These are phyloP conservation scores for Lachnellula arida DNA, from an alignment of 2,329 filamentous ascomycete species.

Conservation along the genomic window DNA sequence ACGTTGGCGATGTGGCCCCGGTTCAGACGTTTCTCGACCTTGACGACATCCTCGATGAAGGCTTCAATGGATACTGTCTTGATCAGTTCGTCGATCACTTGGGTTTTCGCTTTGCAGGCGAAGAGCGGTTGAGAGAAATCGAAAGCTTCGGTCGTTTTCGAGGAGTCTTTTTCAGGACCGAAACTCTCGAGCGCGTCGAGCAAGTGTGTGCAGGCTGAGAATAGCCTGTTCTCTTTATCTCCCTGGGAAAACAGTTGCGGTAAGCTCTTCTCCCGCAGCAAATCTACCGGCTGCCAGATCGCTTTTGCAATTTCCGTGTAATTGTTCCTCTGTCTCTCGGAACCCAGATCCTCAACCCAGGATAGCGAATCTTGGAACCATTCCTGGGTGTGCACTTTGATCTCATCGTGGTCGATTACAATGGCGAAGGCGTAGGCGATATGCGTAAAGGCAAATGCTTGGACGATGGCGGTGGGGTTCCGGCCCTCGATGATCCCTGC, in stretches of 20 bases:
- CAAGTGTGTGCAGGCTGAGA: slow-evolving; percentile 18
- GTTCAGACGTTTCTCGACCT: slow-evolving; percentile 15
- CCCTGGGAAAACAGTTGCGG: neutral
- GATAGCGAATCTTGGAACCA: slow-evolving; percentile 23
- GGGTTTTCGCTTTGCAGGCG: slow-evolving; percentile 12
- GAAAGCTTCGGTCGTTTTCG: neutral
- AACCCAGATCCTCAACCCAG: slow-evolving; percentile 16
- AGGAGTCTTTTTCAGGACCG: neutral
- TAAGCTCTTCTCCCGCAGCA: neutral
- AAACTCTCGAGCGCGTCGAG: slow-evolving; percentile 22
- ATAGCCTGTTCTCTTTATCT: slow-evolving; percentile 9
- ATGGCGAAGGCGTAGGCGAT: slow-evolving; percentile 24
- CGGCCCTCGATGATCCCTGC: slow-evolving; percentile 23
- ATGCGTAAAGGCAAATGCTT: slow-evolving; percentile 27
- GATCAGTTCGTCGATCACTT: slow-evolving; percentile 22
- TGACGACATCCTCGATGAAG: slow-evolving; percentile 20
- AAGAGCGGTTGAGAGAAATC: slow-evolving; percentile 15
- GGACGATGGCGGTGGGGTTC: slow-evolving; percentile 22
- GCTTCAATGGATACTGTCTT: slow-evolving; percentile 16
- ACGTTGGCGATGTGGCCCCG: slow-evolving; percentile 15
- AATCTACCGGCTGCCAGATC: slow-evolving; percentile 22
- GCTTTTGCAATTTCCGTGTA: slow-evolving; percentile 20
- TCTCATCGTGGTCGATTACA: slow-evolving; percentile 17
- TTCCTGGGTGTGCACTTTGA: slow-evolving; percentile 15
- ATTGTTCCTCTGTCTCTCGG: slow-evolving; percentile 14